These are phyloP conservation scores for Zanthoxylum bungeanum DNA, from an alignment of 345 rosid genomes.

Conservation along the genomic window DNA sequence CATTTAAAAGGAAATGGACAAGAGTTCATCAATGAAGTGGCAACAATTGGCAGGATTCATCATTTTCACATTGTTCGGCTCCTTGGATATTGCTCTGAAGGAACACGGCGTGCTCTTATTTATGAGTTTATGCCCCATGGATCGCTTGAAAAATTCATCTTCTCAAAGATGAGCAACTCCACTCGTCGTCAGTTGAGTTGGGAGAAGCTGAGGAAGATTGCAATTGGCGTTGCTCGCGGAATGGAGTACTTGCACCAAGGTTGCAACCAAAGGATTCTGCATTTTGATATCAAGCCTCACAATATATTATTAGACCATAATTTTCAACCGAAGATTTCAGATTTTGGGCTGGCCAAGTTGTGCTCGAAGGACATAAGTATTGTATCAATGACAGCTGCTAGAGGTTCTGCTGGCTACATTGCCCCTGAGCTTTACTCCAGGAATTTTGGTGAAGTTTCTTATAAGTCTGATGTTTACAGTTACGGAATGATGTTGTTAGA, in stretches of 20 bases:
- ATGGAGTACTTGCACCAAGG: neutral
- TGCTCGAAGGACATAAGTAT: neutral
- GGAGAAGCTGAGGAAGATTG: neutral
- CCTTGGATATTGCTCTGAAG: neutral
- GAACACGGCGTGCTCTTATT: neutral
- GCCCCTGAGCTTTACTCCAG: neutral
- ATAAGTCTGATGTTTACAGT: neutral
- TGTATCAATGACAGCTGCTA: neutral
- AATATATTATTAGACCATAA: neutral
- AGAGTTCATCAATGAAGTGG: neutral
- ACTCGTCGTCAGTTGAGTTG: neutral
- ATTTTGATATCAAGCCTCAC: neutral
- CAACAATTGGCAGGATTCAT: neutral
- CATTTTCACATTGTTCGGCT: neutral
- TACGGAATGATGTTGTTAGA: neutral
- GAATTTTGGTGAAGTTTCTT: neutral
- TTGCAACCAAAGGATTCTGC: neutral
- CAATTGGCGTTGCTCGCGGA: neutral
- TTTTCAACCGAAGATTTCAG: neutral
- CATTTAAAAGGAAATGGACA: neutral
- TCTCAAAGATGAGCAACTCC: neutral
- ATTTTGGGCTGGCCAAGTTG: neutral
- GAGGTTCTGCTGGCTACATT: neutral
- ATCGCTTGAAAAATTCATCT: neutral
- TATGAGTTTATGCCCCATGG: neutral